These are phyloP conservation scores for Ceratocystis colombiana DNA, from an alignment of 2,329 filamentous ascomycete genomes.

Conservation along the genomic window DNA sequence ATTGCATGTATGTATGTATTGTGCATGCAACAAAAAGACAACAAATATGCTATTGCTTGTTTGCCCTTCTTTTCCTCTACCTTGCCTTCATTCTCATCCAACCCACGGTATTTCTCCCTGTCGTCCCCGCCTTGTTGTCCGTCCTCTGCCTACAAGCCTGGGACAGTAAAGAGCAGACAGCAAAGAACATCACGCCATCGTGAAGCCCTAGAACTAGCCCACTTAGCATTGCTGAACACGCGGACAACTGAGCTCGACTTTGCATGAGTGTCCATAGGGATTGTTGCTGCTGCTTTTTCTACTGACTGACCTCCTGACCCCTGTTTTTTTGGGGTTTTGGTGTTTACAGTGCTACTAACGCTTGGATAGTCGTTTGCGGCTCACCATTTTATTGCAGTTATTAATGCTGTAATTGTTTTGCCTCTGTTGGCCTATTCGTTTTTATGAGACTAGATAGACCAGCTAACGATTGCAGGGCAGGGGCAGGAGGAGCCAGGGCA, in stretches of 20 bases:
- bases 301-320: too few relatives aligned
- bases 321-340: background rate
- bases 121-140: background rate
- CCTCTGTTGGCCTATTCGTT: background rate
- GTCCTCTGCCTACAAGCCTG: background rate
- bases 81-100: background rate
- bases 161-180: background rate
- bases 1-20: slow-evolving; percentile 8
- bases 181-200: background rate
- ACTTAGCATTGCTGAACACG: background rate
- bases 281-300: background rate
- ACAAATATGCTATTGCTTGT: background rate
- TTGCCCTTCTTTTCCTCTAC: background rate
- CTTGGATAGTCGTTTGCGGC: too few relatives aligned
- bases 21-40: slow-evolving; percentile 5
- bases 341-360: too few relatives aligned
- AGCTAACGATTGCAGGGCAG: background rate
- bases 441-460: background rate
- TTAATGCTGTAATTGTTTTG: background rate
- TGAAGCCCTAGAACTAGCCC: background rate
- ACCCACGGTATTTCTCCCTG: background rate
- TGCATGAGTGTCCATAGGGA: background rate
- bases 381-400: background rate
- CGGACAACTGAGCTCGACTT: background rate
- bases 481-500: background rate